Conservation (phyloP, 202 grass and related monocot species). For the Setaria italica region DNA sequence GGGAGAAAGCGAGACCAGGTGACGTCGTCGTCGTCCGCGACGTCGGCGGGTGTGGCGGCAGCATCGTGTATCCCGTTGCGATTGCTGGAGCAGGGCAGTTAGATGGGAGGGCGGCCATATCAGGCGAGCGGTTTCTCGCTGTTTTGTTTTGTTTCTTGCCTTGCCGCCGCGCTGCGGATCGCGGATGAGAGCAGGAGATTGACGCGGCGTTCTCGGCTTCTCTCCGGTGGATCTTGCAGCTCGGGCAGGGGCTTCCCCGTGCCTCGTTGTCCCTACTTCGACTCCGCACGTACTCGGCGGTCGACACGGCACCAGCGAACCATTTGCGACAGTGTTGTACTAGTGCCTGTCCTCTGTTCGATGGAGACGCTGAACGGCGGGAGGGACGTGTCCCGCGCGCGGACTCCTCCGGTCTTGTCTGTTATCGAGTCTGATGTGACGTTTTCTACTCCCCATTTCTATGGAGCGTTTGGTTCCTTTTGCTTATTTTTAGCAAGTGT, state of each 20-base stretch:
- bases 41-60: background rate
- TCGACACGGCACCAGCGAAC: background rate
- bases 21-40: background rate
- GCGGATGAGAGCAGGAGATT: background rate
- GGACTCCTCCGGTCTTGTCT: no score
- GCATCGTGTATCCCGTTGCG: background rate
- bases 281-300: background rate
- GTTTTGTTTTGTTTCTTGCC: background rate
- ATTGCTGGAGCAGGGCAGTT: background rate
- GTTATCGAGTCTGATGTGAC: no score
- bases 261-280: background rate
- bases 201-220: background rate
- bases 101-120: background rate
- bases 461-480: no score
- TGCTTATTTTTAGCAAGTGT: no score
- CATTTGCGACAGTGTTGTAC: background rate
- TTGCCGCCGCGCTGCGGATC: no score
- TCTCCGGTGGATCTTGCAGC: background rate
- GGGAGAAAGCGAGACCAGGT: background rate
- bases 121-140: background rate
- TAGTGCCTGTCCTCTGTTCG: background rate
- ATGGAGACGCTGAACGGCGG: no score
- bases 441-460: no score
- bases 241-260: background rate
- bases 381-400: no score